These are phyloP conservation scores for Pythium utonaiense DNA, from an alignment of 352 stramenopile species.

Conservation along the genomic window DNA sequence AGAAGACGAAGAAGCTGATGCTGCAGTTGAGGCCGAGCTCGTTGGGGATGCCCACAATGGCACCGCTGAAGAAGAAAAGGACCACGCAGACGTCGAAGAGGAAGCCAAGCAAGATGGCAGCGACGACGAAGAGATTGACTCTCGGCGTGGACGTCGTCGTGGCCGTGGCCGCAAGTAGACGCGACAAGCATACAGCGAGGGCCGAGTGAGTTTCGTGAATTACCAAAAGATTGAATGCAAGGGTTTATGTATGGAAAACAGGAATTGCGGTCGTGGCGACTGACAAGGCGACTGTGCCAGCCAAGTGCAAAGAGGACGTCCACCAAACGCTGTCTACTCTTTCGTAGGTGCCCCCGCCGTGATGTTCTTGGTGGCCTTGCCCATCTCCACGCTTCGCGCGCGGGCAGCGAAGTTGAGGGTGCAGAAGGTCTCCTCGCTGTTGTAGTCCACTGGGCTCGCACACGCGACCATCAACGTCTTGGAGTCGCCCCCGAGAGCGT, in stretches of 20 bases:
- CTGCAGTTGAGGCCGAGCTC: background rate
- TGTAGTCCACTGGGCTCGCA: conserved; percentile 88
- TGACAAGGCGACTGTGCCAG: background rate
- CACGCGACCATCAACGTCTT: conserved; percentile 94
- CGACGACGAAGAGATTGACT: conserved; percentile 18
- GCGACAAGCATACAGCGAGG: too few species aligned
- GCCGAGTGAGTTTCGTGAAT: background rate
- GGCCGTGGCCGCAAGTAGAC: conserved; percentile 20
- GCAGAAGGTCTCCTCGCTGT: conserved; percentile 91
- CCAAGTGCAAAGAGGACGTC: background rate
- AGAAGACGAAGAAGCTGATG: background rate
- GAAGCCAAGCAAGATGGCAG: background rate
- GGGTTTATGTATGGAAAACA: conserved; percentile 18
- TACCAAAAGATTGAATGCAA: conserved; percentile 1
- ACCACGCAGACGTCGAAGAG: background rate
- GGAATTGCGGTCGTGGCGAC: background rate
- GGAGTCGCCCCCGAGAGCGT: conserved; percentile 88
- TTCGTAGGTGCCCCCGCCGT: conserved; percentile 30
- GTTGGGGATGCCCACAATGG: background rate
- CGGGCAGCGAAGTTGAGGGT: conserved; percentile 91
- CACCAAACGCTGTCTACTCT: conserved; percentile 22
- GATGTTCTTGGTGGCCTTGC: conserved; percentile 85
- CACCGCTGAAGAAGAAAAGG: too few species aligned
- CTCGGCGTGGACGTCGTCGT: conserved; percentile 29
- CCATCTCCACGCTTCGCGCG: conserved; percentile 87